A percentile compares a stretch with the other conserved stretches of the same genome.
Conservation (phyloP, 345 rosid species). For the Euphorbia tirucalli region DNA sequence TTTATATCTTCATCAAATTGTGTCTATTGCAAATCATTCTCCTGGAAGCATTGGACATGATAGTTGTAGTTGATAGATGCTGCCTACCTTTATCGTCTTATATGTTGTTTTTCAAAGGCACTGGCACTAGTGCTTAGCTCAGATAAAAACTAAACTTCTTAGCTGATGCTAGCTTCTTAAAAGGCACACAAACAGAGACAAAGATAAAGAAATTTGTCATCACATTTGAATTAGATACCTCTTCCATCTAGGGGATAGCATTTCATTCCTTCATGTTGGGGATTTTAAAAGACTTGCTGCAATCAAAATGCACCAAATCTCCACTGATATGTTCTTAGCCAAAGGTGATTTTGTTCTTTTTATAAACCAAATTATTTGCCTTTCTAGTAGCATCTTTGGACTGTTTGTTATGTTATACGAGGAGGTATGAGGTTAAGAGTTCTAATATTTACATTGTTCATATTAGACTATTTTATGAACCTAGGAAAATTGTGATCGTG, state of each 20-base stretch:
- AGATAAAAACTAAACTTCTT: not conserved
- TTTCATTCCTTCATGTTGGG: not conserved
- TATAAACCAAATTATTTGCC: no score
- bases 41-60: not conserved
- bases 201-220: not conserved
- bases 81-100: not conserved
- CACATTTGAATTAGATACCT: not conserved
- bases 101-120: not conserved
- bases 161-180: not conserved
- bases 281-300: not conserved
- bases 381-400: not conserved
- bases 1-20: not conserved
- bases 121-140: not conserved
- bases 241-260: not conserved
- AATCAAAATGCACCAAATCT: not conserved
- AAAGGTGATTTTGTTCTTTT: not conserved
- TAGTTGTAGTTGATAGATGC: not conserved
- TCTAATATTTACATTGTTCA: no score
- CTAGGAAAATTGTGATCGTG: not conserved
- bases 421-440: not conserved
- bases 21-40: not conserved
- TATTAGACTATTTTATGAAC: no score
- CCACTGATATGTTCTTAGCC: not conserved
- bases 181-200: not conserved
- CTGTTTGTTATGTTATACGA: not conserved